A percentile compares a stretch with the other conserved stretches of the same genome.
Evolutionary conservation across 345 rosid genomes (phyloP).

Genomic region (Erodium maritimum): DNA sequence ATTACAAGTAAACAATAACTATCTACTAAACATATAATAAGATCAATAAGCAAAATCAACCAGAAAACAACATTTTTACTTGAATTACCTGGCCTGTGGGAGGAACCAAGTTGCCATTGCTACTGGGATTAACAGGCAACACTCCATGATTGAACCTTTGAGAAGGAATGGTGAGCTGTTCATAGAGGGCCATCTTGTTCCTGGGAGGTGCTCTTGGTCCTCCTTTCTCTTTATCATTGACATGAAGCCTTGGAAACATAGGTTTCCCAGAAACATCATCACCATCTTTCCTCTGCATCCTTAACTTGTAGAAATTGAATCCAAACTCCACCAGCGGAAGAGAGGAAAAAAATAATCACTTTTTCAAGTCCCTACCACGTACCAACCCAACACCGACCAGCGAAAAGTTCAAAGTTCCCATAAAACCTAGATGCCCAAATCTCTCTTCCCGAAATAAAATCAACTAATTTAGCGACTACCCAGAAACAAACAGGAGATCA

Average conservation of each 20-base stretch:
- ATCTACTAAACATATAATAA: too few species aligned
- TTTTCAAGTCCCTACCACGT: background rate
- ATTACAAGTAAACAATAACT: background rate
- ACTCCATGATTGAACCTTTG: constrained; percentile 9
- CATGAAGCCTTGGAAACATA: constrained; percentile 32
- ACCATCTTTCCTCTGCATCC: too few species aligned
- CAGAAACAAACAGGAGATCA: too few species aligned
- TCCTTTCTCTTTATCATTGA: constrained; percentile 28
- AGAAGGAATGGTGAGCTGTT: constrained; percentile 25
- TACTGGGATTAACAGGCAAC: background rate
- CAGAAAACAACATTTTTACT: background rate
- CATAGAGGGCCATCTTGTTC: constrained; percentile 35
- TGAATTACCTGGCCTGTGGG: constrained; percentile 50
- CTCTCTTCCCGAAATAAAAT: too few species aligned
- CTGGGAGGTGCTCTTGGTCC: constrained; percentile 35
- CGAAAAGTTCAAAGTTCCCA: constrained; percentile 6
- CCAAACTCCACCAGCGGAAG: background rate
- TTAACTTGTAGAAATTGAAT: too few species aligned
- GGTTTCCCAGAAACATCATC: constrained; percentile 4
- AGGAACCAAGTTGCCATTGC: constrained; percentile 13
- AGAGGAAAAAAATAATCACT: too few species aligned
- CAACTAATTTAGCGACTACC: too few species aligned
- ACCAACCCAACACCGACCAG: constrained; percentile 1
- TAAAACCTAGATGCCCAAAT: constrained; percentile 6
- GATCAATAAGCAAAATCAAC: background rate